A percentile compares a stretch with the other conserved stretches of the same genome.
Evolutionary conservation across 805 yeast genomes (phyloP).

Genomic region (Metschnikowia lochheadii): DNA sequence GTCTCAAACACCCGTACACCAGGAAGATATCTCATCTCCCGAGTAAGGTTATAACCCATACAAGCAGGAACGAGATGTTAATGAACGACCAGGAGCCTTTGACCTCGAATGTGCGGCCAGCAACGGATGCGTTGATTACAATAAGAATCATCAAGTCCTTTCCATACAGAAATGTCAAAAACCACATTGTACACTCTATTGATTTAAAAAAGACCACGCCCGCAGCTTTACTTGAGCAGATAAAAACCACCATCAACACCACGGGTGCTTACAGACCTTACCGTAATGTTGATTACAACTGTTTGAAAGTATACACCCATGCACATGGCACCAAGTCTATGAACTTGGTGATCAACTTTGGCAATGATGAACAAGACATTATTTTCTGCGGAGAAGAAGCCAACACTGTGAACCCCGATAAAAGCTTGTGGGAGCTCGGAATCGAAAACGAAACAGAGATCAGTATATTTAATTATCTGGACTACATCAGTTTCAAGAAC

Average conservation of each 20-base stretch:
- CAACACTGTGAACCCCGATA: conserved; percentile 10
- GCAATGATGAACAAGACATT: conserved; percentile 72
- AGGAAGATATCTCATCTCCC: conserved; percentile 12
- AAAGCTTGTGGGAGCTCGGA: conserved; percentile 34
- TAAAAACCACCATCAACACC: conserved; percentile 44
- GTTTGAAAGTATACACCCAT: conserved; percentile 83
- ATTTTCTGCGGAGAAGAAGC: conserved; percentile 22
- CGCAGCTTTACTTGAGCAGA: conserved; percentile 51
- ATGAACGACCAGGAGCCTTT: conserved; percentile 43
- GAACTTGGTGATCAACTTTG: conserved; percentile 87
- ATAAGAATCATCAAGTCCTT: conserved; percentile 87
- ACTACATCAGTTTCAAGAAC: conserved; percentile 62
- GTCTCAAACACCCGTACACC: conserved; percentile 14
- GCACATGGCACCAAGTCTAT: conserved; percentile 94
- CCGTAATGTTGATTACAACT: conserved; percentile 67
- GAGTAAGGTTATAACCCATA: neutral
- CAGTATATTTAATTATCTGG: conserved; percentile 68
- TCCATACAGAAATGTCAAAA: conserved; percentile 83
- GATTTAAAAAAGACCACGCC: conserved; percentile 71
- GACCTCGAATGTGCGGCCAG: conserved; percentile 74
- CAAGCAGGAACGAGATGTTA: neutral
- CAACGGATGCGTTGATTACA: conserved; percentile 71
- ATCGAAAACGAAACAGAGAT: conserved; percentile 88
- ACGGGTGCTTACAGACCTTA: conserved; percentile 77
- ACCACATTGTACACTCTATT: conserved; percentile 62